Evolutionary conservation across 208 protist genomes (phyloP), one percentile per base, ranked within the genome.

Genomic region (Leishmania turanica): DNA sequence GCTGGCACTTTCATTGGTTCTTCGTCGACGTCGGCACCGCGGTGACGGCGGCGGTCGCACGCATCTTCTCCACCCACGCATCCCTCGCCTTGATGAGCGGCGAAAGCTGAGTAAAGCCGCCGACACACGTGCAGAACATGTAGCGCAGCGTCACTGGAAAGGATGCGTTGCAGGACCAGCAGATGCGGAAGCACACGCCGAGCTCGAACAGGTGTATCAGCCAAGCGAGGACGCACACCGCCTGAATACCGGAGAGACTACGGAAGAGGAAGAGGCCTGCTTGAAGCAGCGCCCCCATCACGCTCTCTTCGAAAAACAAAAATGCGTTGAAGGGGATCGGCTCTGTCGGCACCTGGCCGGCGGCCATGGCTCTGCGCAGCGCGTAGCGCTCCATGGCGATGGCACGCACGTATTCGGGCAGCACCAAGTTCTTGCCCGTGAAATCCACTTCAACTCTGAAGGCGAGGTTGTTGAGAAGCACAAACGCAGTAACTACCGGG

Each of bases 391-490:
- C 31, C 40, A n/a, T 58, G 13, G 80, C 78, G 45, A 13, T 47
- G 1, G 54, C n/a, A 54, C 58, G 71, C 45, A 93, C 75, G 75
- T 88, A 79, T 1, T 71, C 79, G 13, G 89, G 86, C 69, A 88
- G 17, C 73, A 93, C 66, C 34, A 88, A 74, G 42, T 64, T 47
- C 56, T 74, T 86, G 15, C 89, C 87, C 0, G 82, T 70, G 19
- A 70, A 82, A 71, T 88, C 85, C 58, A 88, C 75, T 4, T 80
- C 87, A 1, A 78, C 84, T 51, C 75, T 54, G 17, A 87, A 85
- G 8, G 87, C 90, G 21, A 96, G 76, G 71, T 92, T 93, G 78
- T 90, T 96, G 45, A 96, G 60, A n/a, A 94, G 77, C 31, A 91
- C 3, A 76, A 96, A 91, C n/a, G 77, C 5, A 19, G 87, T 24